Percentiles rank a stretch among this genome's conserved stretches.
phyloP scores from a whole-genome alignment of 2,329 filamentous ascomycete genomes.

The Harringtonia lauricola region DNA sequence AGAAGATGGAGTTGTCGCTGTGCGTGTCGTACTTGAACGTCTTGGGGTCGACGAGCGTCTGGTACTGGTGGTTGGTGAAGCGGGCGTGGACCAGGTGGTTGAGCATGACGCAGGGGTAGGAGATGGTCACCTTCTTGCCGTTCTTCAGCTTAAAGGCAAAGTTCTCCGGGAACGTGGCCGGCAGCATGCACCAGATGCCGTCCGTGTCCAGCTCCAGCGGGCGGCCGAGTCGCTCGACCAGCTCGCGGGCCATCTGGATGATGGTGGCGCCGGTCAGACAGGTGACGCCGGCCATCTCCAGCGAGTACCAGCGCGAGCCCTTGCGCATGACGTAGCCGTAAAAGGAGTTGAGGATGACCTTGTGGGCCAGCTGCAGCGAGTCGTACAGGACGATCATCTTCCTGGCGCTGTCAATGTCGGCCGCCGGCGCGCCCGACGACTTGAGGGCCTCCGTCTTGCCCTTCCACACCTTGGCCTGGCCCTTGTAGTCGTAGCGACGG shows the following conservation, averaged over 20 bases:
- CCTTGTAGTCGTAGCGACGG: constrained; percentile 96
- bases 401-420: constrained; percentile 85
- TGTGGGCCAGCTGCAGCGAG: constrained; percentile 91
- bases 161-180: constrained; percentile 92
- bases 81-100: constrained; percentile 91
- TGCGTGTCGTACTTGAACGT: constrained; percentile 90
- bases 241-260: constrained; percentile 87
- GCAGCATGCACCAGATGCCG: constrained; percentile 99
- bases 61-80: constrained; percentile 97
- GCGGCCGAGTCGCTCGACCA: constrained; percentile 86
- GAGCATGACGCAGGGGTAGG: constrained; percentile 97
- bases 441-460: constrained; percentile 85
- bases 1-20: constrained; percentile 98
- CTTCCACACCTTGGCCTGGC: constrained; percentile 97
- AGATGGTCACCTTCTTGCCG: constrained; percentile 92
- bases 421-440: constrained; percentile 60
- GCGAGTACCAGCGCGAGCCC: constrained; percentile 95
- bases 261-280: constrained; percentile 93
- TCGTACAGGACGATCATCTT: constrained; percentile 98
- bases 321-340: constrained; percentile 99
- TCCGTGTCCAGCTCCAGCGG: constrained; percentile 94
- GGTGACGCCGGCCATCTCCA: constrained; percentile 98
- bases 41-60: constrained; percentile 68
- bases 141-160: constrained; percentile 90
- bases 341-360: constrained; percentile 98